These are phyloP conservation scores for Ceratocystis lukuohia DNA, from an alignment of 2,329 filamentous ascomycete species.

Conservation along the genomic window DNA sequence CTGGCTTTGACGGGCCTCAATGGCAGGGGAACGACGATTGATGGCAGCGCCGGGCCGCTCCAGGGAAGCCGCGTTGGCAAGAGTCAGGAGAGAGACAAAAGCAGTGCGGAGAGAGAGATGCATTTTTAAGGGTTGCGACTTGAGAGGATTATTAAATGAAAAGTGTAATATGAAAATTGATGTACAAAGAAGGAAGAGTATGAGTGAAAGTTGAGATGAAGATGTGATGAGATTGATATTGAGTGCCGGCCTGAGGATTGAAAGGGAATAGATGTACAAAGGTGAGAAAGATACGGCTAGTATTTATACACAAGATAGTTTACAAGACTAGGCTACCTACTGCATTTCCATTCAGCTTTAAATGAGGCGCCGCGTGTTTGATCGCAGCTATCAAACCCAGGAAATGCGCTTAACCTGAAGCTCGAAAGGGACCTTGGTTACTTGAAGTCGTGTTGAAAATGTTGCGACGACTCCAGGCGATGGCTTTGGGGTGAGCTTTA, in stretches of 20 bases:
- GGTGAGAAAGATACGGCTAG: not conserved
- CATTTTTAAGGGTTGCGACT: slow-evolving; percentile 22
- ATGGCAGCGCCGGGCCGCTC: slow-evolving; percentile 18
- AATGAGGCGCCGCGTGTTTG: not conserved
- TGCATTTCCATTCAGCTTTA: not conserved
- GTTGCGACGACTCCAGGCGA: too few relatives aligned
- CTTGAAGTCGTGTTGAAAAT: too few relatives aligned
- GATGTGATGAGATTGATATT: slow-evolving; percentile 2
- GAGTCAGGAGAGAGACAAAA: slow-evolving; percentile 23
- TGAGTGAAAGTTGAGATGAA: not conserved
- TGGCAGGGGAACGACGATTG: slow-evolving; percentile 22
- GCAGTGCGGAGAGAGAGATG: slow-evolving; percentile 23
- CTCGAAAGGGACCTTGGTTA: not conserved
- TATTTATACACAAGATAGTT: not conserved
- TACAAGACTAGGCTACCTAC: not conserved
- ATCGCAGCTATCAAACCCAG: not conserved
- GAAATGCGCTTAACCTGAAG: not conserved
- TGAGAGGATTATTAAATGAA: not conserved
- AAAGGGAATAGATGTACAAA: not conserved
- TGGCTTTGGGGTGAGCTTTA: not conserved
- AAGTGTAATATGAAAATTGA: slow-evolving; percentile 1
- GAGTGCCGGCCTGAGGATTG: slow-evolving; percentile 16
- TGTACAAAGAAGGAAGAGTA: slow-evolving; percentile 12
- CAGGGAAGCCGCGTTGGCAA: slow-evolving; percentile 20
- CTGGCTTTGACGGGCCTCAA: slow-evolving; percentile 23